Evolutionary conservation across 2,329 filamentous ascomycete species (phyloP).

Genomic region (Colletotrichum simmondsii): DNA sequence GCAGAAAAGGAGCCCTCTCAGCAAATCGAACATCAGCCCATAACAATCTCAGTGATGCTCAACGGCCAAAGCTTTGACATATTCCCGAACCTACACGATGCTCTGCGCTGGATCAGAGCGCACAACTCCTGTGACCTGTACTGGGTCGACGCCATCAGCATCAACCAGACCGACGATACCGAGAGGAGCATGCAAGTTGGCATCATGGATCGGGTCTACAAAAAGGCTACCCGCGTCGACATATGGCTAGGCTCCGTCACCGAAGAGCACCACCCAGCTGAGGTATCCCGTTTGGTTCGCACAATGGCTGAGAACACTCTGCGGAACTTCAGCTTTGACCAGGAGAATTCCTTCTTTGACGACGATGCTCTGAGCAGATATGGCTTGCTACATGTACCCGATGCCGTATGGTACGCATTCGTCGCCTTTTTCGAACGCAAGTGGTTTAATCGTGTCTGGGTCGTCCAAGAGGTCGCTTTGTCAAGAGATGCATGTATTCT

Average conservation of each 20-base stretch:
- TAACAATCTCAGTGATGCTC: not conserved
- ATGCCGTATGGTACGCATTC: conserved; percentile 26
- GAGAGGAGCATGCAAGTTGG: conserved; percentile 29
- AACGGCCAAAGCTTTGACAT: not conserved
- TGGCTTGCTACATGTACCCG: not conserved
- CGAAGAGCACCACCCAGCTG: conserved; percentile 3
- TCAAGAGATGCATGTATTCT: conserved; percentile 27
- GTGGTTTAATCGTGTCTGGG: conserved; percentile 35
- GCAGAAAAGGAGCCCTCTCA: not conserved
- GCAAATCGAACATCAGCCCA: not conserved
- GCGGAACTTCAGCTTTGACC: not conserved
- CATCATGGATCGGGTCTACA: conserved; percentile 37
- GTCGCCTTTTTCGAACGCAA: conserved; percentile 31
- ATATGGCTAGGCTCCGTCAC: conserved; percentile 33
- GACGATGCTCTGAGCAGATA: not conserved
- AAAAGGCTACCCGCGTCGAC: conserved; percentile 27
- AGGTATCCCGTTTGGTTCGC: conserved; percentile 1
- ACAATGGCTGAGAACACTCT: conserved; percentile 16
- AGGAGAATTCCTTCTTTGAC: not conserved
- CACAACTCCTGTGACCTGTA: not conserved
- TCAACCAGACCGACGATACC: conserved; percentile 28
- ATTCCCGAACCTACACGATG: conserved; percentile 7
- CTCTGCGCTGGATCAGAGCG: conserved; percentile 18
- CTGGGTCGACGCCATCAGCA: conserved; percentile 36
- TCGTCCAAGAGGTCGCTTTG: conserved; percentile 35